Conservation (phyloP, 2,329 filamentous ascomycete species). For the Ceratocystis huliohia region DNA sequence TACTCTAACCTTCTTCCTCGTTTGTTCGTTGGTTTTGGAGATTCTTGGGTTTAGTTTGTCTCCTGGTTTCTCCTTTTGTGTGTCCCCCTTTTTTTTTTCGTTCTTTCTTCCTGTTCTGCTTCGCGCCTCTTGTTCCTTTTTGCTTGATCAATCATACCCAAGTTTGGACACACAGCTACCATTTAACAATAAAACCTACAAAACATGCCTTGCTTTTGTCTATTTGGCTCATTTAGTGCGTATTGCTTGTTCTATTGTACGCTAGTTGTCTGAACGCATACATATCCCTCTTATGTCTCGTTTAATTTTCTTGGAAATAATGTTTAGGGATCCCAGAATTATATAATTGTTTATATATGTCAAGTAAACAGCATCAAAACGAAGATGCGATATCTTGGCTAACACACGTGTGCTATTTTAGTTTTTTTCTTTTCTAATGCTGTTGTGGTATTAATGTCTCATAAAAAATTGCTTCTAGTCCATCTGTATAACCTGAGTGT, state of each 20-base stretch:
- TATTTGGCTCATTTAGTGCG: background rate
- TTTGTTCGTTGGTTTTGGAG: conserved; percentile 7
- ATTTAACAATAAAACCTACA: background rate
- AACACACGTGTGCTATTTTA: background rate
- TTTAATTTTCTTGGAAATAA: background rate
- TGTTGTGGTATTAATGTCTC: background rate
- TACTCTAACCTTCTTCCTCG: conserved; percentile 8
- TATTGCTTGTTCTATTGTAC: background rate
- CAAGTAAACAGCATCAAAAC: background rate
- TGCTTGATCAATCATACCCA: conserved; percentile 21
- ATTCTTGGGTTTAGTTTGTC: conserved; percentile 5
- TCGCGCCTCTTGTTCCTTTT: conserved; percentile 7
- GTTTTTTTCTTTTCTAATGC: background rate
- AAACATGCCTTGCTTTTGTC: background rate
- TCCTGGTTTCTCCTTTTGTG: conserved; percentile 11
- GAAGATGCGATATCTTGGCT: background rate
- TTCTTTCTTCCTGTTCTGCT: background rate
- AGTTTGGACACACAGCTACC: conserved; percentile 15
- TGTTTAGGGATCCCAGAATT: background rate
- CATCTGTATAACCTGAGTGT: background rate
- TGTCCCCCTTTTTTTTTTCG: conserved; percentile 6
- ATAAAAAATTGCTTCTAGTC: background rate
- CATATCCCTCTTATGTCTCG: background rate
- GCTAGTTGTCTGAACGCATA: background rate
- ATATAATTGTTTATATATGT: background rate